Conservation (phyloP, 176 grass and related monocot genomes). For the Elymus sibiricus region DNA sequence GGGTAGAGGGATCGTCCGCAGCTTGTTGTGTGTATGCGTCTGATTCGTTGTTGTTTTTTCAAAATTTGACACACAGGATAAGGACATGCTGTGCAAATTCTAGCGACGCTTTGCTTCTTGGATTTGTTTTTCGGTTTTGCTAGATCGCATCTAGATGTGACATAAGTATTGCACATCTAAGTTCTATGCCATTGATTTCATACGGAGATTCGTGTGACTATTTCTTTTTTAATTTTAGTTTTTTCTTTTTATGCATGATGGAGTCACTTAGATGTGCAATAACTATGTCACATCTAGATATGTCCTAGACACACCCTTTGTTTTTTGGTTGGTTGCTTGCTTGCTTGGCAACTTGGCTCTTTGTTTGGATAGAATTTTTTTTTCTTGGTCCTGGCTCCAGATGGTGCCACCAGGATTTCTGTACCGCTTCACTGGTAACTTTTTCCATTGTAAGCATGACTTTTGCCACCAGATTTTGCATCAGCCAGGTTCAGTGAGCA, state of each 20-base stretch:
- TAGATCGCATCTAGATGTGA: too few species aligned
- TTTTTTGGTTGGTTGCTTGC: constrained; percentile 1
- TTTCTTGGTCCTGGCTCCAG: background rate
- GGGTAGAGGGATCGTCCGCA: background rate
- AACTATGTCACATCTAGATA: too few species aligned
- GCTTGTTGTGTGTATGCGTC: background rate
- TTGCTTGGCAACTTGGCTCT: background rate
- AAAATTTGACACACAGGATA: constrained; percentile 36
- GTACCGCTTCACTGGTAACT: background rate
- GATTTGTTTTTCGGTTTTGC: too few species aligned
- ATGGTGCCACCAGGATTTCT: constrained; percentile 19
- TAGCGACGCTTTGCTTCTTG: constrained; percentile 27
- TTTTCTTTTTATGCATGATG: too few species aligned
- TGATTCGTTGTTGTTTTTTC: constrained; percentile 5
- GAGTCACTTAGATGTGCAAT: too few species aligned
- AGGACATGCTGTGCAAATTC: constrained; percentile 22
- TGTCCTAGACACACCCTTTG: too few species aligned
- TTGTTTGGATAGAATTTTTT: constrained; percentile 19
- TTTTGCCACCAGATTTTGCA: background rate
- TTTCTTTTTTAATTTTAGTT: too few species aligned
- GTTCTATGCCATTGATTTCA: too few species aligned
- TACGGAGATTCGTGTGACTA: too few species aligned
- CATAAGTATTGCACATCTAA: too few species aligned
- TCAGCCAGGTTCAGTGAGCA: background rate
- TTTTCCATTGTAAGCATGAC: background rate